Evolutionary conservation across 352 stramenopile species (phyloP).

Genomic region (Phytophthora vignae): DNA sequence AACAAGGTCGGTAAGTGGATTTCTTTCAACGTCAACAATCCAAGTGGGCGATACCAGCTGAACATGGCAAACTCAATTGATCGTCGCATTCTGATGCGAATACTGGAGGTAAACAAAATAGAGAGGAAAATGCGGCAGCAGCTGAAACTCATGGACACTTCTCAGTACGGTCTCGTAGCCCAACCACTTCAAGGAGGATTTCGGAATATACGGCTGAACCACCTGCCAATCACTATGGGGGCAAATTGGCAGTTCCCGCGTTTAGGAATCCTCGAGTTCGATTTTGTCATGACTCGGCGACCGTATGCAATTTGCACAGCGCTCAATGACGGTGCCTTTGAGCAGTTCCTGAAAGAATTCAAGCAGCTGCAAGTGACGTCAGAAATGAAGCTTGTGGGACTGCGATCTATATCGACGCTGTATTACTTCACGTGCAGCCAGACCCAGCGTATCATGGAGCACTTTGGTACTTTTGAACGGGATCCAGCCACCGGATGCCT

Average conservation of each 20-base stretch:
- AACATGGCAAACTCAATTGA: slow-evolving; percentile 80
- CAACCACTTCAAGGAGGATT: slow-evolving; percentile 61
- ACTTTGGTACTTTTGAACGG: slow-evolving; percentile 80
- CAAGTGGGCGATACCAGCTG: slow-evolving; percentile 68
- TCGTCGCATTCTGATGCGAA: slow-evolving; percentile 74
- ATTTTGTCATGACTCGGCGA: slow-evolving; percentile 71
- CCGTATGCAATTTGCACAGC: slow-evolving; percentile 68
- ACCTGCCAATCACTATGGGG: slow-evolving; percentile 59
- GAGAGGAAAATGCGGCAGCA: slow-evolving; percentile 63
- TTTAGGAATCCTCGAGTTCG: slow-evolving; percentile 73
- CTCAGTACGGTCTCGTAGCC: slow-evolving; percentile 50
- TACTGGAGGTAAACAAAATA: slow-evolving; percentile 69
- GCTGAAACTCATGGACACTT: slow-evolving; percentile 71
- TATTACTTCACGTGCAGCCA: slow-evolving; percentile 83
- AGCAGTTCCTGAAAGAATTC: slow-evolving; percentile 84
- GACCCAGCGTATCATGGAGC: slow-evolving; percentile 77
- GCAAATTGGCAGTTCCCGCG: slow-evolving; percentile 68
- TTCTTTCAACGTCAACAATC: slow-evolving; percentile 78
- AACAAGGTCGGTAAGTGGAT: slow-evolving; percentile 82
- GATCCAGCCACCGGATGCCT: slow-evolving; percentile 58
- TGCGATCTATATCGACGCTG: slow-evolving; percentile 72
- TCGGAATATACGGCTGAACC: slow-evolving; percentile 72
- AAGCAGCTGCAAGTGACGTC: slow-evolving; percentile 67
- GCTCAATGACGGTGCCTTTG: slow-evolving; percentile 69
- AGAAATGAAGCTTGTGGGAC: slow-evolving; percentile 73